These are phyloP conservation scores for Ogataea populi-albae DNA, from an alignment of 805 yeast species.

Conservation along the genomic window DNA sequence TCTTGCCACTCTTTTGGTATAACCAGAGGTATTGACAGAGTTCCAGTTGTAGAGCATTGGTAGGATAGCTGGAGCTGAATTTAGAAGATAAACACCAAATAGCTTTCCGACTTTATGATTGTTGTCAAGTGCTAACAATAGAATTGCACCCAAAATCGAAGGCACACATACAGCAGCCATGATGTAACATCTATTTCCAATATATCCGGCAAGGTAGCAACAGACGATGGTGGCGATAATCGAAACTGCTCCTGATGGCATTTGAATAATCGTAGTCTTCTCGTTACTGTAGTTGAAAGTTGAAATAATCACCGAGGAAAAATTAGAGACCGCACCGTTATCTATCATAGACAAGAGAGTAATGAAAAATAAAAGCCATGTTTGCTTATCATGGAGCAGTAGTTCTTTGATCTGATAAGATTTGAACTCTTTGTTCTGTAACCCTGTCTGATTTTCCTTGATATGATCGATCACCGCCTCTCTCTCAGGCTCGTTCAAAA, in stretches of 20 bases:
- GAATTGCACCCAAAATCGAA: conserved; percentile 31
- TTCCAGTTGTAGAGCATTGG: conserved; percentile 13
- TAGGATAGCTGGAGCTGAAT: conserved; percentile 6
- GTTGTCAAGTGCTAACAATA: conserved; percentile 23
- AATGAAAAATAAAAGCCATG: conserved; percentile 46
- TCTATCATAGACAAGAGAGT: conserved; percentile 43
- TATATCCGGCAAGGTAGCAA: conserved; percentile 10
- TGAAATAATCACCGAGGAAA: conserved; percentile 9
- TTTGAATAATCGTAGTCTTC: conserved; percentile 32
- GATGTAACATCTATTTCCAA: conserved; percentile 19
- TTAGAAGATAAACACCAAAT: conserved; percentile 30
- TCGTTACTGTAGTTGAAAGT: conserved; percentile 27
- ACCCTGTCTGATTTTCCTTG: conserved; percentile 32
- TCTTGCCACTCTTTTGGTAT: conserved; percentile 24
- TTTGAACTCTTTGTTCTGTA: conserved; percentile 30
- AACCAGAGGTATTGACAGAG: conserved; percentile 30
- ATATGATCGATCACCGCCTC: conserved; percentile 24
- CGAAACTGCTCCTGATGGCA: conserved; percentile 34
- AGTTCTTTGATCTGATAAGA: conserved; percentile 33
- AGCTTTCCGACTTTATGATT: conserved; percentile 24
- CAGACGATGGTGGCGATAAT: conserved; percentile 22
- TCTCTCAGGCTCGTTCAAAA: conserved; percentile 35
- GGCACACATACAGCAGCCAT: conserved; percentile 21
- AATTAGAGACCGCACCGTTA: conserved; percentile 38
- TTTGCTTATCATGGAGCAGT: conserved; percentile 41